phyloP scores from a whole-genome alignment of 208 protist species.

The Trypanosoma conorhini region DNA sequence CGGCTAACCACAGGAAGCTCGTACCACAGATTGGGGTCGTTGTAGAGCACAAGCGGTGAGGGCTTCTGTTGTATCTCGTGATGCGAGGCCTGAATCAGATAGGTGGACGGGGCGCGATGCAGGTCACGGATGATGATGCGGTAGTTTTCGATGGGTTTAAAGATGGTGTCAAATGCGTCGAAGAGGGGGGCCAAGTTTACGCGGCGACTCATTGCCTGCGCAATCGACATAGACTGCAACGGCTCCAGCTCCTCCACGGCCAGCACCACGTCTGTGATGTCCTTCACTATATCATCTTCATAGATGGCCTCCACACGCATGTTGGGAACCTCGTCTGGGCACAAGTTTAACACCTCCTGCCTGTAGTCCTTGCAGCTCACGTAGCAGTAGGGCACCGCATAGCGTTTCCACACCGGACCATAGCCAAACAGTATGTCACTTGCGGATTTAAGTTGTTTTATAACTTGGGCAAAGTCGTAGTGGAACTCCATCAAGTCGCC shows the following conservation, averaged over 20 bases:
- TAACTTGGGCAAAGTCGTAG: slow-evolving; percentile 80
- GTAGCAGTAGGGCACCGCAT: slow-evolving; percentile 82
- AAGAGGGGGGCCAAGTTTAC: slow-evolving; percentile 79
- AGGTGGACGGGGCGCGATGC: slow-evolving; percentile 57
- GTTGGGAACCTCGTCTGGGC: slow-evolving; percentile 87
- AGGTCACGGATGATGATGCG: slow-evolving; percentile 76
- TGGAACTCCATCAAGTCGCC: slow-evolving; percentile 90
- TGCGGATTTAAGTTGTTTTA: slow-evolving; percentile 54
- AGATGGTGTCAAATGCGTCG: slow-evolving; percentile 81
- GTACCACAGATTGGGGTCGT: slow-evolving; percentile 70
- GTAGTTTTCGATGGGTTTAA: slow-evolving; percentile 83
- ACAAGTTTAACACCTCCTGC: slow-evolving; percentile 77
- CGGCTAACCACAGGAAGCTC: slow-evolving; percentile 67
- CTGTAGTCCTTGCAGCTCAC: slow-evolving; percentile 75
- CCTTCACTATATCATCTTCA: slow-evolving; percentile 84
- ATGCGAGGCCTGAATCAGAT: slow-evolving; percentile 67
- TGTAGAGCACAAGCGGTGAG: slow-evolving; percentile 73
- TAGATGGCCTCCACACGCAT: slow-evolving; percentile 79
- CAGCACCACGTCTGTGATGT: slow-evolving; percentile 83
- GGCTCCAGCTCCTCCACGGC: slow-evolving; percentile 73
- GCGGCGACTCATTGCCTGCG: slow-evolving; percentile 71
- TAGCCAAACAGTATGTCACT: slow-evolving; percentile 75
- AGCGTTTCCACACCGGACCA: slow-evolving; percentile 86
- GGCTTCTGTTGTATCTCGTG: slow-evolving; percentile 70
- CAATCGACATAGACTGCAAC: slow-evolving; percentile 66